Conservation (phyloP, 2,329 filamentous ascomycete species). For the Xylaria digitata region DNA sequence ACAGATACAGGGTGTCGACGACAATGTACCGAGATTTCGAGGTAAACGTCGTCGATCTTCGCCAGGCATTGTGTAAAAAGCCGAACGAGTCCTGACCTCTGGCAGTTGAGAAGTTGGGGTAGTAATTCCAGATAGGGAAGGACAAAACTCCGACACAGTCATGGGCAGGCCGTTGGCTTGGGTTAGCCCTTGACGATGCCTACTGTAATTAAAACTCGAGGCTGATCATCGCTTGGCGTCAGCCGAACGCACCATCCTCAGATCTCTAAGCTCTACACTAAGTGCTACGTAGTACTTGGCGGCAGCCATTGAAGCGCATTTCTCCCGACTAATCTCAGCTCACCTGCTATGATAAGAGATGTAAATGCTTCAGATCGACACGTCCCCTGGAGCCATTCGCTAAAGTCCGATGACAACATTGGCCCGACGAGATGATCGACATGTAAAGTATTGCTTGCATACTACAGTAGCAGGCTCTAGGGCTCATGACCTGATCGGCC, state of each 20-base stretch:
- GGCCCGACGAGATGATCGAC: slow-evolving; percentile 19
- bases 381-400: slow-evolving; percentile 12
- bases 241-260: slow-evolving; percentile 27
- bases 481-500: slow-evolving; percentile 28
- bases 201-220: slow-evolving; percentile 35
- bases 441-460: slow-evolving; percentile 25
- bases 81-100: slow-evolving; percentile 22
- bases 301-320: slow-evolving; percentile 28
- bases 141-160: slow-evolving; percentile 19
- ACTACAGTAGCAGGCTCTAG: not conserved
- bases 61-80: slow-evolving; percentile 5
- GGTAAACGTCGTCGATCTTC: slow-evolving; percentile 26
- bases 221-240: slow-evolving; percentile 43
- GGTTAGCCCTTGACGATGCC: slow-evolving; percentile 10
- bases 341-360: slow-evolving; percentile 29
- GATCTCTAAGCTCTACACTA: slow-evolving; percentile 34
- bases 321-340: slow-evolving; percentile 25
- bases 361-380: slow-evolving; percentile 27
- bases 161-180: slow-evolving; percentile 18
- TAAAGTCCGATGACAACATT: slow-evolving; percentile 12
- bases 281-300: slow-evolving; percentile 13
- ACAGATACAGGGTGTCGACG: slow-evolving; percentile 15
- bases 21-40: slow-evolving; percentile 25
- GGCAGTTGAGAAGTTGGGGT: slow-evolving; percentile 21
- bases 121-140: slow-evolving; percentile 31